These are phyloP conservation scores for Fusarium euwallaceae DNA, from an alignment of 2,329 filamentous ascomycete species.

Conservation along the genomic window DNA sequence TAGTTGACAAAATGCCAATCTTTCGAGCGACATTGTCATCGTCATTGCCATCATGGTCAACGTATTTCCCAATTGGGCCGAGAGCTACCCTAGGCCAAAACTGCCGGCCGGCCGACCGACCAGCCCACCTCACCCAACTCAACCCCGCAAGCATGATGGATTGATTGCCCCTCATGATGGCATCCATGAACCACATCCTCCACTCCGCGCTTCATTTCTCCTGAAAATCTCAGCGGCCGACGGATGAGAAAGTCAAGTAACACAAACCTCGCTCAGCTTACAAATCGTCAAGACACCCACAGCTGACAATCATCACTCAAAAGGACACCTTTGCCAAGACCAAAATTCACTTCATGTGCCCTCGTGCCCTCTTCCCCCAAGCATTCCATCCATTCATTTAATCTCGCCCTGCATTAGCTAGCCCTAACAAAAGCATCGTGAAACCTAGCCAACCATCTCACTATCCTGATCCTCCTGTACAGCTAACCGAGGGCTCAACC, in stretches of 20 bases:
- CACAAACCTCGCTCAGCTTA: not conserved
- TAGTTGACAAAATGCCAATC: no score
- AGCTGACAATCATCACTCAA: not conserved
- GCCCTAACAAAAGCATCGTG: constrained; percentile 31
- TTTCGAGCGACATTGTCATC: not conserved
- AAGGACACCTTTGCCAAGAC: not conserved
- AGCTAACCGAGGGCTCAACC: not conserved
- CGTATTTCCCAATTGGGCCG: not conserved
- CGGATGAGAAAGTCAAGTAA: not conserved
- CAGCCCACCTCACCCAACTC: not conserved
- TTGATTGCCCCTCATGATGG: constrained; percentile 1
- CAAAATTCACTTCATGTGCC: not conserved
- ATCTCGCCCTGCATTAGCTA: constrained; percentile 25
- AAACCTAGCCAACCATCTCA: not conserved
- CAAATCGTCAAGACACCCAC: not conserved
- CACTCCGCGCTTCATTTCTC: not conserved
- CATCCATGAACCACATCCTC: not conserved
- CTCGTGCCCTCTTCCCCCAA: not conserved
- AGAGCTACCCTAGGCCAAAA: not conserved
- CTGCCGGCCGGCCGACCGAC: not conserved
- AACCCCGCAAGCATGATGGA: not conserved
- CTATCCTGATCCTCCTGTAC: not conserved
- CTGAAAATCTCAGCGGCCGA: not conserved
- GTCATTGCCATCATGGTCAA: not conserved
- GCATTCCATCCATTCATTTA: not conserved